Base-by-base conservation (phyloP, 2,329 filamentous ascomycete genomes). In the Penicillium sp. region DNA sequence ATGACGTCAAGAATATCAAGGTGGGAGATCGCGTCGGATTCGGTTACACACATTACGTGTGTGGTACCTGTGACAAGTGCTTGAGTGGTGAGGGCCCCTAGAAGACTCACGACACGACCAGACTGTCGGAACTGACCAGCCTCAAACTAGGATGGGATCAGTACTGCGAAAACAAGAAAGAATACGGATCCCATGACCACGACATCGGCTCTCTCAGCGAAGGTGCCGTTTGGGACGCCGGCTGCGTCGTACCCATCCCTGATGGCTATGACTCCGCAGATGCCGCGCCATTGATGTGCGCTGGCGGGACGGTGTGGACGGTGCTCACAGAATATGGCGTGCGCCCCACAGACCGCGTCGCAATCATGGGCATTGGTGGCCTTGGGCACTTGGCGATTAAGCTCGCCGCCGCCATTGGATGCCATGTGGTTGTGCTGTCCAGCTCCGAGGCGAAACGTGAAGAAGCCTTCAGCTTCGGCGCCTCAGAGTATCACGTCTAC, bases 351-450 rank as follows among this genome's bases (percentile, higher is more conserved):
- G 84, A 84, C 60, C 73, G 67, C 6, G 83, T 90, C 1, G 85
- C 77, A 1, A 77, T 89, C 32, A 71, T 86, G 11, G 84, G 85
- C 2, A 69, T 88, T 6, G 85, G 85, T 14, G 84, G 84, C 0
- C 69, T 88, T 0, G 84, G 84, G 0, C 84, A 89, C 54, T 80
- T 87, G 46, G 85, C 78, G 0, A 64, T 89, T 16, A 74, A 86
- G 50, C 86, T 77, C 58, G 80, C 84, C 0, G 78, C 77, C 47
- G 84, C 84, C 1, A 71, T 89, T 1, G 82, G 82, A n/a, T 82
- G 80, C 20, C 79, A 85, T 25, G 63, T 65, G 10, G 60, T 64
- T 11, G 60, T 58, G 1, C 37, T 62, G 5, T 61, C 57, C 2
- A 53, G 56, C 26, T 51, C 55, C 5, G 51, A 54, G 18, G 39